Base-by-base conservation (phyloP, 2,329 filamentous ascomycete species). In the Penicillium sp. region DNA sequence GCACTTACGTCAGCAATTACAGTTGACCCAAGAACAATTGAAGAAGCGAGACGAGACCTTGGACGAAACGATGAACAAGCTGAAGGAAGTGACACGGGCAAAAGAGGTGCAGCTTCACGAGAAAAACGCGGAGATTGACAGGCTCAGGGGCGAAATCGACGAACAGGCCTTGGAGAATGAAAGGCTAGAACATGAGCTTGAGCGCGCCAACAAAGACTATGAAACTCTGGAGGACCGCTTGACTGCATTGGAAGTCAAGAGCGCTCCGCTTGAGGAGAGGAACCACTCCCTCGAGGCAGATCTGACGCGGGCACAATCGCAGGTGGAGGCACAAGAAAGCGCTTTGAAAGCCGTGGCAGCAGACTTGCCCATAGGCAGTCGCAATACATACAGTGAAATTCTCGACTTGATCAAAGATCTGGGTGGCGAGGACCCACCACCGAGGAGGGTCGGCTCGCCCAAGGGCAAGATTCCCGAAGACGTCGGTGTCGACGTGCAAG, bases 381-480 rank as follows among this genome's bases (percentile, higher is more conserved):
- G 62, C 25, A 69, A 64, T 48, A 64, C 66, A 5, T 71, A 68
- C 47, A 63, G 57, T 25, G 67, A 72, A 37, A 67, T 73, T n/a
- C 54, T 72, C 2, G 66, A 69, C 26, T 43, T 65, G 37, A 66
- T 71, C 40, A 67, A 68, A 41, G 62, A 64, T 44, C 51, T 67
- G 13, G 63, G 59, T 26, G 61, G 58, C 24, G 48, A 58, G 9
- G 51, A 55, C 37, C 46, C 53, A 7, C 48, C 49, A 44, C 49
- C 53, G 5, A 47, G 52, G 11, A 33, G 47, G 8, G 44, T 47
- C 11, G 50, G 49, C 11, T 47, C 56, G 5, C 26, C 52, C 12
- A 59, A 57, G 13, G 50, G 50, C 1, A 61, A 51, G 43, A 53
- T 58, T 41, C 44, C 43, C 1, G 50, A 46, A 3, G 55, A 58